A percentile compares a stretch with the other conserved stretches of the same genome.
phyloP scores from a whole-genome alignment of 2,329 filamentous ascomycete species.

The Diaporthe eres region DNA sequence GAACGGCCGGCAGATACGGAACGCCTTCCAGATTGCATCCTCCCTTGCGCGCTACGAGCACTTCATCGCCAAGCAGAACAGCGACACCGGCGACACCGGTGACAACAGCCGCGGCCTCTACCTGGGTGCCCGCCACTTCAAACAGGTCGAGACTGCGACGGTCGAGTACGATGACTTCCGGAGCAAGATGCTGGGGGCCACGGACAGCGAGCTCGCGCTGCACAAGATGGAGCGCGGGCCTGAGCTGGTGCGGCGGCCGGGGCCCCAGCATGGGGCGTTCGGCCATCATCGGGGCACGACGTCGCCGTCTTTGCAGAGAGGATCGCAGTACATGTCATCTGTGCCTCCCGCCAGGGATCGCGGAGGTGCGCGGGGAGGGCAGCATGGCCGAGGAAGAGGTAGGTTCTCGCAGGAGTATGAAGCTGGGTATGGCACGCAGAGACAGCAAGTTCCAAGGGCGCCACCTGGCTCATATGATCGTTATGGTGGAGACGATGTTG shows the following conservation, averaged over 20 bases:
- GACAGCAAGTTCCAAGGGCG: neutral
- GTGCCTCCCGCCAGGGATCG: neutral
- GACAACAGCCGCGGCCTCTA: neutral
- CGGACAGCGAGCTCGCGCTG: slow-evolving; percentile 6
- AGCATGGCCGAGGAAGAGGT: neutral
- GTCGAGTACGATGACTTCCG: slow-evolving; percentile 26
- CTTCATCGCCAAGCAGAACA: neutral
- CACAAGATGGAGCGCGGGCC: neutral
- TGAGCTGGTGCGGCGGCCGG: neutral
- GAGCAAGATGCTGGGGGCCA: neutral
- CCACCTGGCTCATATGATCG: neutral
- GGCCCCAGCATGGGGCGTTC: neutral
- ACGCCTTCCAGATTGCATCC: slow-evolving; percentile 51
- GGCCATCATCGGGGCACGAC: neutral
- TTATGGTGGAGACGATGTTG: neutral
- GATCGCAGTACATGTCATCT: neutral
- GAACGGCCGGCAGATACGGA: slow-evolving; percentile 53
- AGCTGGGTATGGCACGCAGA: neutral
- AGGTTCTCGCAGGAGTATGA: neutral
- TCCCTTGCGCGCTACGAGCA: slow-evolving; percentile 26
- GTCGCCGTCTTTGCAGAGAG: neutral
- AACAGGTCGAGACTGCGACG: slow-evolving; percentile 10
- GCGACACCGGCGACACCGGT: neutral
- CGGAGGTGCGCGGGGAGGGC: neutral
- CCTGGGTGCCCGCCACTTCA: slow-evolving; percentile 40